Conservation (phyloP, 2,329 filamentous ascomycete species). For the Fusarium liriodendri region DNA sequence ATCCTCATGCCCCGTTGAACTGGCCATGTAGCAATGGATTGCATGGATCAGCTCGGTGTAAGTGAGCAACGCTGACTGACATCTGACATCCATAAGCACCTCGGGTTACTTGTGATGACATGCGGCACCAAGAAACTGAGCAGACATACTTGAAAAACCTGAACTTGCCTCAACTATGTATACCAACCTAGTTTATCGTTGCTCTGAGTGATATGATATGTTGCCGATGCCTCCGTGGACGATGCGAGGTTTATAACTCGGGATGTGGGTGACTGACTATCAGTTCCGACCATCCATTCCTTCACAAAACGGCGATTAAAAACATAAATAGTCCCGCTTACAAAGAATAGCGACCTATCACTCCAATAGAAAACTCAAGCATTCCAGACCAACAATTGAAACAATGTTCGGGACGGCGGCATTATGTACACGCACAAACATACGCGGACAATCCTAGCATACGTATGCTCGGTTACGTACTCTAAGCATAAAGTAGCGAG, state of each 20-base stretch:
- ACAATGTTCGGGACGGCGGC: neutral
- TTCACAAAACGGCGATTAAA: neutral
- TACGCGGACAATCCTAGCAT: neutral
- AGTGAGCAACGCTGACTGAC: neutral
- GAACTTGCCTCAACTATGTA: neutral
- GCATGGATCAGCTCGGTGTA: neutral
- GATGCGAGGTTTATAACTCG: neutral
- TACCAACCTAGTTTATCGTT: neutral
- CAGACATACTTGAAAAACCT: neutral
- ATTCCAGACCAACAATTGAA: neutral
- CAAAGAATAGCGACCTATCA: neutral
- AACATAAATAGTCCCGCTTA: neutral
- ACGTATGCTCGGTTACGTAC: constrained; percentile 25
- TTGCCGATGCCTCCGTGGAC: neutral
- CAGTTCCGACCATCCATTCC: neutral
- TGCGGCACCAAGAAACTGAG: neutral
- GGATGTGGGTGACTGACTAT: neutral
- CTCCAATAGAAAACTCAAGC: neutral
- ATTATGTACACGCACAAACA: neutral
- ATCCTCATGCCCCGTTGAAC: neutral
- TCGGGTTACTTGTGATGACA: neutral
- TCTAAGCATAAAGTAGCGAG: neutral
- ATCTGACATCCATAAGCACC: neutral
- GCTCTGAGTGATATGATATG: neutral
- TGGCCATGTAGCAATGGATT: neutral